A percentile compares a stretch with the other conserved stretches of the same genome.
These are phyloP conservation scores for Ophiocordyceps robertsii DNA, from an alignment of 2,329 filamentous ascomycete genomes.

Conservation along the genomic window DNA sequence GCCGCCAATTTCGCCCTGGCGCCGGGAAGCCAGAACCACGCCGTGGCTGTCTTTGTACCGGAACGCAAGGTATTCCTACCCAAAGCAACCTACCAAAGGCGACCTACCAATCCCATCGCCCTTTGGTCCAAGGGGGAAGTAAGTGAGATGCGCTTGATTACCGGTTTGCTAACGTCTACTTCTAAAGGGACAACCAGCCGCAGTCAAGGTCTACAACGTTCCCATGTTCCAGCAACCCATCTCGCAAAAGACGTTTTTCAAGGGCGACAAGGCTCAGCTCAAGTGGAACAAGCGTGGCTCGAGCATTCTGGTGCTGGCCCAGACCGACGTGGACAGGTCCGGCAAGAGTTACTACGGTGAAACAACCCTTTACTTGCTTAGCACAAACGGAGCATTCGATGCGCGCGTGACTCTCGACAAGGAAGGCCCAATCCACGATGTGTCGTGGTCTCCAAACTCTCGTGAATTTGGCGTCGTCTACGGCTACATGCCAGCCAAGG, in stretches of 20 bases:
- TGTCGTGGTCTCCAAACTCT: constrained; percentile 95
- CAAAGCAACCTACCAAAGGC: no score
- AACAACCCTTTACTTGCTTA: constrained; percentile 91
- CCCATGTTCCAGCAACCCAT: constrained; percentile 72
- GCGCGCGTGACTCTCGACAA: constrained; percentile 88
- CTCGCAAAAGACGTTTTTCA: constrained; percentile 98
- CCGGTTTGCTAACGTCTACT: constrained; percentile 5
- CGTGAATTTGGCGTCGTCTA: constrained; percentile 97
- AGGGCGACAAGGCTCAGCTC: constrained; percentile 95
- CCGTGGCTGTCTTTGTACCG: constrained; percentile 87
- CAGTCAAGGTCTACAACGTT: constrained; percentile 88
- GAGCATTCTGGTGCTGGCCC: constrained; percentile 82
- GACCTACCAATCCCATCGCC: background rate
- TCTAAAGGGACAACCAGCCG: constrained; percentile 71
- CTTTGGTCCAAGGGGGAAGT: background rate
- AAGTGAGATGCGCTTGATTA: background rate
- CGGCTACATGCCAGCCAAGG: constrained; percentile 98
- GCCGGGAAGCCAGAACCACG: constrained; percentile 69
- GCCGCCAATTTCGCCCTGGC: constrained; percentile 81
- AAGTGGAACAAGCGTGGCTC: constrained; percentile 96
- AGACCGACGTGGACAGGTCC: constrained; percentile 95
- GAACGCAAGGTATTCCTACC: constrained; percentile 65
- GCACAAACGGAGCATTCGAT: constrained; percentile 82
- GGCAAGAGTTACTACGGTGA: constrained; percentile 99
- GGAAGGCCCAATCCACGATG: constrained; percentile 94